Evolutionary conservation across 371 early-diverging fungal species (phyloP).

Genomic region (Gilbertella persicaria): DNA sequence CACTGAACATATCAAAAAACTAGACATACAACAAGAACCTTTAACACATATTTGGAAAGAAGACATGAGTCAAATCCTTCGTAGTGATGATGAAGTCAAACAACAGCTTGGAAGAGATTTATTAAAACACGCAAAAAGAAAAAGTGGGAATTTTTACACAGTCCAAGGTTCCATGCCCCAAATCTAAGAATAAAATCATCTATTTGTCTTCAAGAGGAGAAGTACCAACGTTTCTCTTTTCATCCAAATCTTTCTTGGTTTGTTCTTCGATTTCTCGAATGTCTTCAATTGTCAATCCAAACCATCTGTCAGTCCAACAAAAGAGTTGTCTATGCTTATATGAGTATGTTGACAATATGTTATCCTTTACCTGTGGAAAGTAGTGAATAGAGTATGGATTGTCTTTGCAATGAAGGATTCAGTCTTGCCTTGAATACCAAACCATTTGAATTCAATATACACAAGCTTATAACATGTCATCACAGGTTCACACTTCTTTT

Average conservation of each 20-base stretch:
- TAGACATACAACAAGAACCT: conserved; percentile 24
- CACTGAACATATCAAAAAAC: conserved; percentile 27
- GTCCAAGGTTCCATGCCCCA: conserved; percentile 23
- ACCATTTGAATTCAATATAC: conserved; percentile 73
- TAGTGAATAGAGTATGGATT: conserved; percentile 31
- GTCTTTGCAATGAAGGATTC: conserved; percentile 56
- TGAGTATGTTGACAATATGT: neutral
- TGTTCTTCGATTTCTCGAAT: conserved; percentile 63
- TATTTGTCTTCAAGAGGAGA: conserved; percentile 3
- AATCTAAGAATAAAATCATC: conserved; percentile 1
- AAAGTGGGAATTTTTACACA: conserved; percentile 38
- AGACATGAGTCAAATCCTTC: conserved; percentile 18
- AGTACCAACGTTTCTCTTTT: conserved; percentile 29
- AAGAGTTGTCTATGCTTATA: conserved; percentile 61
- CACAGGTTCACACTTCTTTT: conserved; percentile 61
- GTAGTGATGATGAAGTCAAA: conserved; percentile 16
- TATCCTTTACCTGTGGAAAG: conserved; percentile 30
- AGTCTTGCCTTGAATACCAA: conserved; percentile 61
- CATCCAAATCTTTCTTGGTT: conserved; percentile 60
- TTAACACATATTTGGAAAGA: conserved; percentile 40
- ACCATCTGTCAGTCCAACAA: conserved; percentile 72
- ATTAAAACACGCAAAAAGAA: conserved; percentile 28
- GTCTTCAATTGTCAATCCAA: conserved; percentile 69
- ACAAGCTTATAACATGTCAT: conserved; percentile 81
- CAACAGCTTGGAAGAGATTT: conserved; percentile 25